Evolutionary conservation across 805 yeast species (phyloP).

Genomic region (Saccharomycopsis sp.): DNA sequence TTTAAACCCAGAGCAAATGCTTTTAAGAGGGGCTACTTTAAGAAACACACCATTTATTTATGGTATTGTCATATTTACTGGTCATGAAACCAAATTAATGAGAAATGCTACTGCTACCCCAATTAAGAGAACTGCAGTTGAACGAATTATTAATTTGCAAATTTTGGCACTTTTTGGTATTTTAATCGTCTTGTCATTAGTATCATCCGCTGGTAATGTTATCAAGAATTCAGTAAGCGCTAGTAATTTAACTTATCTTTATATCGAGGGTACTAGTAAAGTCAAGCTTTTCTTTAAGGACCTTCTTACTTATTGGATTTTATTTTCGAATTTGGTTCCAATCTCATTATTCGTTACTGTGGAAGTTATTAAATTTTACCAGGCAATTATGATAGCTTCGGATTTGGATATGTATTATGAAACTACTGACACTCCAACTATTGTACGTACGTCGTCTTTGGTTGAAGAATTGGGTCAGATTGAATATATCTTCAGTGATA

Average conservation of each 20-base stretch:
- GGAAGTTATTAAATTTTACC: constrained; percentile 91
- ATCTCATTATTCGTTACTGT: constrained; percentile 94
- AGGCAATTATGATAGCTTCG: constrained; percentile 87
- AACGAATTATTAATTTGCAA: constrained; percentile 87
- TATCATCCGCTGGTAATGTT: constrained; percentile 86
- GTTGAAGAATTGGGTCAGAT: constrained; percentile 98
- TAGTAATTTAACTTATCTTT: constrained; percentile 52
- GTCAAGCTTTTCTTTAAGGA: constrained; percentile 76
- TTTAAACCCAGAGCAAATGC: constrained; percentile 81
- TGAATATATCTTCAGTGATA: constrained; percentile 92
- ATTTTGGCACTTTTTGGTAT: constrained; percentile 82
- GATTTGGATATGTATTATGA: constrained; percentile 91
- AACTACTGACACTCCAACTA: constrained; percentile 86
- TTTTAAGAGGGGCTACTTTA: constrained; percentile 90
- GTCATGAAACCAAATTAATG: constrained; percentile 97
- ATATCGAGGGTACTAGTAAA: constrained; percentile 59
- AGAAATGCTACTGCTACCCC: constrained; percentile 99
- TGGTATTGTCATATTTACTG: constrained; percentile 91
- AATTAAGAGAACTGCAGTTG: constrained; percentile 94
- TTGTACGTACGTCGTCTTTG: constrained; percentile 88
- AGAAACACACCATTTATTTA: constrained; percentile 94
- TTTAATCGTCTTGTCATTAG: constrained; percentile 63
- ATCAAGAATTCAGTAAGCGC: constrained; percentile 53
- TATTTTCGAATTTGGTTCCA: constrained; percentile 95
- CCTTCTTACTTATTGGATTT: constrained; percentile 88